A percentile compares a stretch with the other conserved stretches of the same genome.
Evolutionary conservation across 2,329 filamentous ascomycete species (phyloP).

Genomic region (Arachnomyces sp.): DNA sequence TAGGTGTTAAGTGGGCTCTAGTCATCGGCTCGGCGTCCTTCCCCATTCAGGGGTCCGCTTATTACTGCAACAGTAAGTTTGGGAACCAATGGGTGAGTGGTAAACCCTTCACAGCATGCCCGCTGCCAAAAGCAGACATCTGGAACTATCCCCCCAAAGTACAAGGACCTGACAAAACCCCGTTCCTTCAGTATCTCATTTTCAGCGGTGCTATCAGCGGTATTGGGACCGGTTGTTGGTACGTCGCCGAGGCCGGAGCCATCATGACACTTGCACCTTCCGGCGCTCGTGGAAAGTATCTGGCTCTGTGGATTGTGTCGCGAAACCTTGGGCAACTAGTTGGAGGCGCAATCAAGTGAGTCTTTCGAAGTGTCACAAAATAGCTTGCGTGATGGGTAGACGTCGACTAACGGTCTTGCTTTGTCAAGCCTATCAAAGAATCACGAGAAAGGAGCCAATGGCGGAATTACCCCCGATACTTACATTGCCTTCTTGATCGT

Average conservation of each 20-base stretch:
- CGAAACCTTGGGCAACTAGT: conserved; percentile 42
- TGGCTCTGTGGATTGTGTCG: conserved; percentile 43
- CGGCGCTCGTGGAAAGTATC: conserved; percentile 41
- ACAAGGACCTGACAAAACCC: neutral
- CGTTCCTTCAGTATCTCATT: conserved; percentile 29
- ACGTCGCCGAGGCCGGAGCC: conserved; percentile 42
- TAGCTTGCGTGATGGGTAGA: neutral
- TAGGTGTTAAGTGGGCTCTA: conserved; percentile 41
- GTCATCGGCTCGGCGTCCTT: conserved; percentile 38
- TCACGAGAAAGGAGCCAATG: conserved; percentile 26
- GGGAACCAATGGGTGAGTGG: conserved; percentile 41
- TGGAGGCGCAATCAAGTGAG: conserved; percentile 41
- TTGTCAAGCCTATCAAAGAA: conserved; percentile 30
- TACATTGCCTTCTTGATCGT: conserved; percentile 44
- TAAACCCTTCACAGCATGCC: neutral
- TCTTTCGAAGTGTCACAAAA: conserved; percentile 2
- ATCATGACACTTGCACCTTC: conserved; percentile 45
- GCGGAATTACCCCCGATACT: conserved; percentile 38
- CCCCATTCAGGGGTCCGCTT: conserved; percentile 41
- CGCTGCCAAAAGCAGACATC: no score
- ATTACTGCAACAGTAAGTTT: conserved; percentile 44
- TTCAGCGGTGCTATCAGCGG: conserved; percentile 32
- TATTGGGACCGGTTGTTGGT: conserved; percentile 41
- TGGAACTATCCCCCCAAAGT: no score
- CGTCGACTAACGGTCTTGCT: neutral